Conservation (phyloP, 106 monocot genomes). For the Chionographis japonica region DNA sequence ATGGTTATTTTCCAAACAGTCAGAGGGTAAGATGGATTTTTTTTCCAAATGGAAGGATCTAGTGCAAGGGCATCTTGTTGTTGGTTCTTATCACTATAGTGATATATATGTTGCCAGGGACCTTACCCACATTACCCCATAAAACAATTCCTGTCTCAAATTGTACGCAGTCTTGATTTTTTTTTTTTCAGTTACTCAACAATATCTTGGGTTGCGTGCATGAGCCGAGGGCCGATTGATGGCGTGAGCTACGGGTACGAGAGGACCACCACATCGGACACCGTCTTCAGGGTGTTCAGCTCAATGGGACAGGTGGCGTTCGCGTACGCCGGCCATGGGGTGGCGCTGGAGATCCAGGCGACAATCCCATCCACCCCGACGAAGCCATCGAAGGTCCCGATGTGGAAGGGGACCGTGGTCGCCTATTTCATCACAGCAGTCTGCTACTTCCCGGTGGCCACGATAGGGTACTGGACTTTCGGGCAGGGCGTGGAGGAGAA, state of each 20-base stretch:
- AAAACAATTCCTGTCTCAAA: too few relatives aligned
- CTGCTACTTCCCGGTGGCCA: constrained; percentile 43
- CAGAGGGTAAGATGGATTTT: too few relatives aligned
- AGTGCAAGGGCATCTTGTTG: too few relatives aligned
- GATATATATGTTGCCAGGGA: too few relatives aligned
- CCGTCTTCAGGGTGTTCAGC: constrained; percentile 24
- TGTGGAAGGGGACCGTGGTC: constrained; percentile 27
- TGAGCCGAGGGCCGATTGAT: constrained; percentile 5
- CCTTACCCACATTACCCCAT: too few relatives aligned
- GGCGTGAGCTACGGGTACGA: constrained; percentile 25
- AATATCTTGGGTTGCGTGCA: constrained; percentile 26
- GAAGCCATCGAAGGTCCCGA: constrained; percentile 31
- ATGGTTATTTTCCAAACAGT: too few relatives aligned
- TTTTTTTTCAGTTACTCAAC: constrained; percentile 30
- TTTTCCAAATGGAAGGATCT: too few relatives aligned
- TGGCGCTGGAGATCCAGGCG: constrained; percentile 39
- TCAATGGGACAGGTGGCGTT: constrained; percentile 38
- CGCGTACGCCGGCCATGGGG: constrained; percentile 38
- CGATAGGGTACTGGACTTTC: constrained; percentile 30
- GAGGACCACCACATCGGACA: neutral
- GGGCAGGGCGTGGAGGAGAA: constrained; percentile 27
- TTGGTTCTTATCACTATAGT: too few relatives aligned
- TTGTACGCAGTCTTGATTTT: neutral
- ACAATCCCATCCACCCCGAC: constrained; percentile 32
- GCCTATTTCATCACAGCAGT: constrained; percentile 34